Conservation (phyloP, 2,329 filamentous ascomycete genomes). For the Clarireedia monteithiana region DNA sequence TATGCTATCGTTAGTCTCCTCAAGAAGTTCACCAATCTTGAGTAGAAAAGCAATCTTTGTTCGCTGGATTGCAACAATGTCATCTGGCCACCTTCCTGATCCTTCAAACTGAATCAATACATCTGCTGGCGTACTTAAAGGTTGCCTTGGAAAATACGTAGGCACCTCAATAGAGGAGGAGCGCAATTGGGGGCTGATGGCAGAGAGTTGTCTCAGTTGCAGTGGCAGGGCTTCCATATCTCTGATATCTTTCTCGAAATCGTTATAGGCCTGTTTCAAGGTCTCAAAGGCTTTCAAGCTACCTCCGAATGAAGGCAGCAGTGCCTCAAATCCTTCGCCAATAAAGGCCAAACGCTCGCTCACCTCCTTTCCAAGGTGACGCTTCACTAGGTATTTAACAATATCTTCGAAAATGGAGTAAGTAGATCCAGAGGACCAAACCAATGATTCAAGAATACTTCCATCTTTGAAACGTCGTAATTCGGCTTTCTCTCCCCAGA, state of each 20-base stretch:
- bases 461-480: constrained; percentile 92
- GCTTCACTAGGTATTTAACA: constrained; percentile 58
- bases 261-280: constrained; percentile 61
- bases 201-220: constrained; percentile 72
- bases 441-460: constrained; percentile 83
- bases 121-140: constrained; percentile 54
- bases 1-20: constrained; percentile 50
- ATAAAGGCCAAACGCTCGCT: constrained; percentile 32
- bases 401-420: constrained; percentile 72
- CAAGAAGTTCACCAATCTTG: constrained; percentile 58
- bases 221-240: constrained; percentile 76
- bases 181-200: constrained; percentile 64
- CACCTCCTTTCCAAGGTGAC: constrained; percentile 57
- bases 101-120: constrained; percentile 87
- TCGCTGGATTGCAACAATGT: constrained; percentile 81
- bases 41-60: constrained; percentile 85
- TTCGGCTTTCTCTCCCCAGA: constrained; percentile 94
- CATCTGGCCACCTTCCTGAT: constrained; percentile 89
- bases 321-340: constrained; percentile 37
- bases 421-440: constrained; percentile 64
- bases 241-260: constrained; percentile 70
- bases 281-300: constrained; percentile 53
- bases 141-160: constrained; percentile 32
- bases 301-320: constrained; percentile 32
- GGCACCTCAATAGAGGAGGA: constrained; percentile 59